A percentile compares a stretch with the other conserved stretches of the same genome.
Evolutionary conservation across 306 rosid species (phyloP).

Genomic region (Cercis canadensis): DNA sequence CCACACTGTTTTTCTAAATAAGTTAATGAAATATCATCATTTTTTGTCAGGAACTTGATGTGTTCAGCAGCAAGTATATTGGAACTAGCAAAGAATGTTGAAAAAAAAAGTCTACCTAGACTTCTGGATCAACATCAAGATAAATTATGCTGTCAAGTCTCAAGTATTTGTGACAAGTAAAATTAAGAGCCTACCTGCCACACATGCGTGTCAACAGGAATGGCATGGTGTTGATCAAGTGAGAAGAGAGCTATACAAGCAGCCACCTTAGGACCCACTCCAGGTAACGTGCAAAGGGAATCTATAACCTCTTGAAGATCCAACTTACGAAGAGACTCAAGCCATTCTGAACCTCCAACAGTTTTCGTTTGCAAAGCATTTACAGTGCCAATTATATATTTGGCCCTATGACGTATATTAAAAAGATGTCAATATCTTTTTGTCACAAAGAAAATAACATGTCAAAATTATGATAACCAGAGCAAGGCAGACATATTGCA

Average conservation of each 20-base stretch:
- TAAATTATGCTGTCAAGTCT: slow-evolving; percentile 5
- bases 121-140: not conserved
- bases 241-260: slow-evolving; percentile 96
- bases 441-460: slow-evolving; percentile 5
- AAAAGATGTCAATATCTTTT: slow-evolving; percentile 1
- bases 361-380: slow-evolving; percentile 66
- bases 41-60: too few relatives aligned
- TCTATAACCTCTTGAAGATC: slow-evolving; percentile 67
- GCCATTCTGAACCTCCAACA: slow-evolving; percentile 88
- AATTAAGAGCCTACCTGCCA: slow-evolving; percentile 70
- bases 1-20: too few relatives aligned
- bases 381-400: slow-evolving; percentile 75
- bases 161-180: not conserved
- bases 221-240: slow-evolving; percentile 93
- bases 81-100: not conserved
- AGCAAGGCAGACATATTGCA: not conserved
- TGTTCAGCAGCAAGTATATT: not conserved
- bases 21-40: too few relatives aligned
- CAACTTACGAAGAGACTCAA: slow-evolving; percentile 68
- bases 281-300: slow-evolving; percentile 74
- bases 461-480: not conserved
- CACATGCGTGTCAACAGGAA: slow-evolving; percentile 95
- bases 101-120: not conserved
- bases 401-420: slow-evolving; percentile 61
- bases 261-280: slow-evolving; percentile 98